These are phyloP conservation scores for Phytophthora boehmeriae DNA, from an alignment of 352 stramenopile species.

Conservation along the genomic window DNA sequence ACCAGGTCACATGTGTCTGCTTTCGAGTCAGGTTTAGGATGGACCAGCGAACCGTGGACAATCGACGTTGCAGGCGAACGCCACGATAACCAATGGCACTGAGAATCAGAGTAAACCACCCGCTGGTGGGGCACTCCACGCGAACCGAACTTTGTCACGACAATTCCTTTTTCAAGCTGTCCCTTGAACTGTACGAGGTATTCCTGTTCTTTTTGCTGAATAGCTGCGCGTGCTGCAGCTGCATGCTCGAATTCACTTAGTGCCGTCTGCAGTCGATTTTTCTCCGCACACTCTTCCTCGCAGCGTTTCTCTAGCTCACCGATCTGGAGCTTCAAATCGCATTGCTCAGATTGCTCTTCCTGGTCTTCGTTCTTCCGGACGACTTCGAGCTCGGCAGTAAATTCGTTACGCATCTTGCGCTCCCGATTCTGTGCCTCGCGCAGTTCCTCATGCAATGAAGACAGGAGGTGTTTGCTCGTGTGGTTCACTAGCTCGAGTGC, in stretches of 20 bases:
- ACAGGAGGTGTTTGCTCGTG: slow-evolving; percentile 31
- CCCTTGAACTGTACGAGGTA: slow-evolving; percentile 63
- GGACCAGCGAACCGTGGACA: slow-evolving; percentile 26
- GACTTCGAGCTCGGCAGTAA: slow-evolving; percentile 30
- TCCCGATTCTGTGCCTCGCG: slow-evolving; percentile 23
- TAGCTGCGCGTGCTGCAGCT: slow-evolving; percentile 25
- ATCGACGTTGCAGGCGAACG: slow-evolving; percentile 29
- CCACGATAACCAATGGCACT: slow-evolving; percentile 71
- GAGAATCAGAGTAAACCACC: slow-evolving; percentile 60
- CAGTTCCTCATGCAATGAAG: slow-evolving; percentile 40
- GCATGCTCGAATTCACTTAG: slow-evolving; percentile 43
- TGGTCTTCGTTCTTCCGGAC: slow-evolving; percentile 23
- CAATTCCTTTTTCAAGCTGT: slow-evolving; percentile 52
- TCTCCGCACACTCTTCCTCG: slow-evolving; percentile 30
- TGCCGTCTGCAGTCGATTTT: slow-evolving; percentile 32
- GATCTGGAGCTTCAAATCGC: slow-evolving; percentile 30
- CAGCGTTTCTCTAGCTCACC: slow-evolving; percentile 26
- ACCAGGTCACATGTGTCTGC: slow-evolving; percentile 58
- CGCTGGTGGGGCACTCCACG: slow-evolving; percentile 51
- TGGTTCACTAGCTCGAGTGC: slow-evolving; percentile 36
- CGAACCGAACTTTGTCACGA: slow-evolving; percentile 62
- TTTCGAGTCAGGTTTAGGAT: slow-evolving; percentile 52
- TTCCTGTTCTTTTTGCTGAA: slow-evolving; percentile 44
- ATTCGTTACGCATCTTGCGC: slow-evolving; percentile 25
- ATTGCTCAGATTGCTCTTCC: slow-evolving; percentile 16